phyloP scores from a whole-genome alignment of 2,329 filamentous ascomycete genomes.

The Aspergillus uvarum region DNA sequence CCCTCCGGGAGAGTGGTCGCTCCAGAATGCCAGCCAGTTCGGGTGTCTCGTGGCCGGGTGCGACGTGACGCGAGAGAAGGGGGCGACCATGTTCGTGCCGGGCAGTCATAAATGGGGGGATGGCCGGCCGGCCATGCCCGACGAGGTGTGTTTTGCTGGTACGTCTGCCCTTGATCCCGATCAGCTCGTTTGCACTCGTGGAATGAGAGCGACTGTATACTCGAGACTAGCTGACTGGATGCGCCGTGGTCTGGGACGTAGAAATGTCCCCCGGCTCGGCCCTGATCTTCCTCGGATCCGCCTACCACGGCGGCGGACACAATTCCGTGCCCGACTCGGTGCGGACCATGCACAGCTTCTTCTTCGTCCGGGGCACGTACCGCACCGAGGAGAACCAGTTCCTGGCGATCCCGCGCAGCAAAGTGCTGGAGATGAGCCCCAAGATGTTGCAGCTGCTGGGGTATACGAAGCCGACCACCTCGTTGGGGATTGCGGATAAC shows the following conservation, averaged over 20 bases:
- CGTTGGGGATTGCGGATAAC: slow-evolving; percentile 37
- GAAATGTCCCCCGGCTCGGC: slow-evolving; percentile 40
- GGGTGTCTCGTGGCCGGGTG: slow-evolving; percentile 31
- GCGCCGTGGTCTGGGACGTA: slow-evolving; percentile 1
- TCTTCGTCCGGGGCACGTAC: slow-evolving; percentile 31
- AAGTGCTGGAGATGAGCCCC: slow-evolving; percentile 31
- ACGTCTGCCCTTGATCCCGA: background rate
- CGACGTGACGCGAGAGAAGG: slow-evolving; percentile 30
- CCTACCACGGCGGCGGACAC: slow-evolving; percentile 36
- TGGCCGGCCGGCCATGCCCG: slow-evolving; percentile 17
- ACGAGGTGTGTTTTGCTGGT: slow-evolving; percentile 38
- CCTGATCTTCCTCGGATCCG: slow-evolving; percentile 36
- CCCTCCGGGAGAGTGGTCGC: slow-evolving; percentile 3
- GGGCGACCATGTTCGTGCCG: slow-evolving; percentile 36
- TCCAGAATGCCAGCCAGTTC: slow-evolving; percentile 25
- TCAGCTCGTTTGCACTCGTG: background rate
- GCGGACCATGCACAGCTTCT: slow-evolving; percentile 32
- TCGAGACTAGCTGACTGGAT: background rate
- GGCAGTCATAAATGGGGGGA: slow-evolving; percentile 35
- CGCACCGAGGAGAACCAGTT: slow-evolving; percentile 39
- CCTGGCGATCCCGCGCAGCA: slow-evolving; percentile 31
- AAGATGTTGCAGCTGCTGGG: slow-evolving; percentile 35
- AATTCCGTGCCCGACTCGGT: slow-evolving; percentile 26
- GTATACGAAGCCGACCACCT: slow-evolving; percentile 33
- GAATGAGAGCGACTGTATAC: no score